A percentile compares a stretch with the other conserved stretches of the same genome.
Evolutionary conservation across 148 eudicot species (phyloP).

Genomic region (Heliamphora exappendiculata): DNA sequence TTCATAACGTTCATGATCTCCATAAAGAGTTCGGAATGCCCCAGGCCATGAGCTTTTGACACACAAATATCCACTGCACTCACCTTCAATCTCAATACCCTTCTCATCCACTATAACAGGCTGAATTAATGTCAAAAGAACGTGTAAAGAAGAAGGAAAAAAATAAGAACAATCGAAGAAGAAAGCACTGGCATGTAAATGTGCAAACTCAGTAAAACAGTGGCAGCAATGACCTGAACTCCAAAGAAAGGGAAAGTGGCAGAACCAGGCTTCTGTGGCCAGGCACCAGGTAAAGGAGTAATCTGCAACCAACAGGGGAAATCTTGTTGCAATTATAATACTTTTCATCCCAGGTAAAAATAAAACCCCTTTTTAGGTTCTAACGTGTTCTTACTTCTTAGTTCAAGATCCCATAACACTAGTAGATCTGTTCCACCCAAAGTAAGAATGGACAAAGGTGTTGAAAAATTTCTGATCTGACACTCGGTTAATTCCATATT

Average conservation of each 20-base stretch:
- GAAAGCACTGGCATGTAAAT: not conserved
- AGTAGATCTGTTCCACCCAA: not conserved
- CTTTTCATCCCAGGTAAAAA: not conserved
- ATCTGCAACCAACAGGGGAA: conserved; percentile 42
- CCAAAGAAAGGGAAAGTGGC: conserved; percentile 98
- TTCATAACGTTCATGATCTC: conserved; percentile 98
- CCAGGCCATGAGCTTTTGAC: conserved; percentile 93
- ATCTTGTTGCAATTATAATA: not conserved
- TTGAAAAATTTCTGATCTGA: not conserved
- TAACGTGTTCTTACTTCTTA: not conserved
- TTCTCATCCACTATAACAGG: conserved; percentile 98
- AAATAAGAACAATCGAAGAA: not conserved
- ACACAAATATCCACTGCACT: conserved; percentile 93
- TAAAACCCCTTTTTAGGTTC: not conserved
- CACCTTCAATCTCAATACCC: conserved; percentile 87
- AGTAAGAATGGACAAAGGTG: not conserved
- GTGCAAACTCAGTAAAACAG: not conserved
- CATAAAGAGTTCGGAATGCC: conserved; percentile 92
- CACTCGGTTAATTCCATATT: not conserved
- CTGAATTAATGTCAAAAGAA: conserved; percentile 35
- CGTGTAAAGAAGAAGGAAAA: not conserved
- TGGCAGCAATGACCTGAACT: conserved; percentile 61
- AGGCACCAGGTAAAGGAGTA: conserved; percentile 96
- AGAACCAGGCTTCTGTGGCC: conserved; percentile 99
- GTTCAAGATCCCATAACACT: not conserved